Base-by-base conservation (phyloP, 139 green algal genomes). In the Auxenochlorella pyrenoidosa region DNA sequence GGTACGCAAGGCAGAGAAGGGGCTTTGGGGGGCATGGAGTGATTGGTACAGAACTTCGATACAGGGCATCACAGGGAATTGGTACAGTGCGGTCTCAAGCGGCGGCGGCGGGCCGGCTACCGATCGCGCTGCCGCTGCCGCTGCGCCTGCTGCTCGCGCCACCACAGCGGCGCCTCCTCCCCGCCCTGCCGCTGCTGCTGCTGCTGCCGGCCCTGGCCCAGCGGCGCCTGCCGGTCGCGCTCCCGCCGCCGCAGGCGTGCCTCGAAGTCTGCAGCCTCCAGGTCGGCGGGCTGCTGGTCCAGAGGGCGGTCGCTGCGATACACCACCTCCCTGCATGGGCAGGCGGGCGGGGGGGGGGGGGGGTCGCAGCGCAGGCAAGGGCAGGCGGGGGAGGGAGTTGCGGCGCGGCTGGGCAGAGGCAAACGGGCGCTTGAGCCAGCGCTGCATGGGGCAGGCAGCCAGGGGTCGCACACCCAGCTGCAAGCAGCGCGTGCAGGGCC, bases 201-300 rank as follows among this genome's bases (percentile, higher is more conserved):
- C 47, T 13, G n/a, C 77, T 51, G 77, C n/a, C 51, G 34, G n/a
- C n/a, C 77, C 16, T 19, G 4, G 51, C 47, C 77, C 19, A 22
- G n/a, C 34, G n/a, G 75, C n/a, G 58, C 26, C 72, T 86, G 78
- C 32, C 86, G 86, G 47, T 82, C 73, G 2, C 59, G 58, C 59
- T 86, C 68, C 24, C 86, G 73, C 34, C 26, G n/a, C 34, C 36
- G 26, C 72, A 91, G 77, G 36, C 80, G 82, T 44, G 63, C 65
- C 38, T 91, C 88, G 44, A 87, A 91, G n/a, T 58, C 43, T 3
- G 75, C 51, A 28, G 41, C 83, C 41, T 91, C 88, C 66, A 89
- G 0, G 28, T 91, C 88, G 3, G 26, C 2, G 54, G 65, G 59
- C 75, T 91, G 88, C 24, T n/a, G 21, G 4, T 77, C 63, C 43